Conservation (phyloP, 2,329 filamentous ascomycete genomes). For the Beauveria brongniartii region DNA sequence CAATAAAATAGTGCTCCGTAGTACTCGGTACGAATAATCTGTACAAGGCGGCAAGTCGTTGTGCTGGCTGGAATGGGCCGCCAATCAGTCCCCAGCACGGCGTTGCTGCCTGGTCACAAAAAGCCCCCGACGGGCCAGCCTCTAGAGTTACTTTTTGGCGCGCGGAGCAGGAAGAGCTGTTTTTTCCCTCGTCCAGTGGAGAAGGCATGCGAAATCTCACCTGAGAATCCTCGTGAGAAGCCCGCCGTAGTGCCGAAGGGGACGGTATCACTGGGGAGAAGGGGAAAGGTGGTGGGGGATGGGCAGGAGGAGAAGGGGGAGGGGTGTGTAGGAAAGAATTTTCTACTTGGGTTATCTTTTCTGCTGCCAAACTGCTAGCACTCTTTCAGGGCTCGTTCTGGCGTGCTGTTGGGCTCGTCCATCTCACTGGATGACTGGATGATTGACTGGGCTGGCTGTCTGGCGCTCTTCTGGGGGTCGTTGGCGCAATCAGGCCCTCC, state of each 20-base stretch:
- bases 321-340: constrained; percentile 3
- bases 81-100: constrained; percentile 27
- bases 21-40: not conserved
- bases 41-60: not conserved
- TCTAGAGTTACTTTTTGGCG: not conserved
- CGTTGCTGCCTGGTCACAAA: too few species aligned
- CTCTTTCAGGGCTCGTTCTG: not conserved
- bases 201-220: constrained; percentile 8
- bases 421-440: not conserved
- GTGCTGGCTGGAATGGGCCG: constrained; percentile 16
- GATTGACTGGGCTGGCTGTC: not conserved
- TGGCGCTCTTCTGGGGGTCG: not conserved
- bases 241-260: constrained; percentile 9
- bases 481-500: constrained; percentile 1
- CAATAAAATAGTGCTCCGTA: too few species aligned
- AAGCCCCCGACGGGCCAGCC: not conserved
- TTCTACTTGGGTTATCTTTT: not conserved
- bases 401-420: not conserved
- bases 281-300: constrained; percentile 1
- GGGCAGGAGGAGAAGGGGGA: not conserved
- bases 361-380: too few species aligned
- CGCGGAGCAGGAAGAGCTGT: not conserved
- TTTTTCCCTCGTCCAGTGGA: not conserved
- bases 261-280: not conserved
- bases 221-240: constrained; percentile 8